Evolutionary conservation across 116 monocot species (phyloP), one percentile per base, ranked within the genome.

Genomic region (Dioscorea cayenensis): DNA sequence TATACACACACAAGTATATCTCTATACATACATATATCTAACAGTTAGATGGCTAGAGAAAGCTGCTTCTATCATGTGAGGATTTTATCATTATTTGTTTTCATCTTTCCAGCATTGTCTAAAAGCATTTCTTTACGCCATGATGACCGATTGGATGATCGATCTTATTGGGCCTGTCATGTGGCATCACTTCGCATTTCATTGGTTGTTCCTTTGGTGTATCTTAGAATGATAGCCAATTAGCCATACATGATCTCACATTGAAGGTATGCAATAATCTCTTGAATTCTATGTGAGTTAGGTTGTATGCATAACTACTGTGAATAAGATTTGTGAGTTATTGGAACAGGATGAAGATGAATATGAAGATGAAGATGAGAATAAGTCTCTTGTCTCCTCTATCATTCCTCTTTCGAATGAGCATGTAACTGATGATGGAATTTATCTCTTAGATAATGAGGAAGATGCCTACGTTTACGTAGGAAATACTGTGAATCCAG

Each of bases 371-470:
- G 25, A 25, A 25, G 25, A 81, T 25, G 25, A 25, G 25, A 25
- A 25, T 32, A 79, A 58, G 20, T 78, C 90, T 16, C 60, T 81
- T 66, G 48, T 88, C 49, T 75, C 86, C 76, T 28, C 85, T 64
- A n/a, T 78, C 35, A 63, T 99, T 77, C 85, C 94, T 71, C 87
- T 99, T 64, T 94, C 94, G 16, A 85, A 85, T 77, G 99, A 91
- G 77, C 85, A 99, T 80, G 63, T 91, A 59, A 78, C 60, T 66
- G 99, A 99, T 60, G 87, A 94, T 80, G 99, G 99, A 20, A 79
- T 99, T 70, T 99, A 87, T 87, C 84, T 99, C 66, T 77, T 99
- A 50, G 99, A 99, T 73, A 99, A 99, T 87, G 99, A 94, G 28
- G 99, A 99, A 65, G 94, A 99, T 81, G 86, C 78, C 78, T 75